Evolutionary conservation across 2,329 filamentous ascomycete genomes (phyloP), one percentile per base, ranked within the genome.

Genomic region (Nigrospora sphaerica): DNA sequence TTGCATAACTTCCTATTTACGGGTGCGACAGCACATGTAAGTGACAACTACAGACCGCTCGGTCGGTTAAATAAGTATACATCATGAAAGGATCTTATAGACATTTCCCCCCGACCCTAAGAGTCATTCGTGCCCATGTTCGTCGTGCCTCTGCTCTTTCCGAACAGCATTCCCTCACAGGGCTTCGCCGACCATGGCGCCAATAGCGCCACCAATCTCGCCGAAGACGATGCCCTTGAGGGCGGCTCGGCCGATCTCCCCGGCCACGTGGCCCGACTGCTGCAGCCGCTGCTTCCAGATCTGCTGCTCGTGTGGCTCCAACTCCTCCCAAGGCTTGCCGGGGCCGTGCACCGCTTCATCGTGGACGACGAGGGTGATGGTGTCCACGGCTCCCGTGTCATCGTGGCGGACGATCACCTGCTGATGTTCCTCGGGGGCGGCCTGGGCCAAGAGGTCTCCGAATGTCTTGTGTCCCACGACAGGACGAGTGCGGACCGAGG

Each of bases 191-290:
- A 78, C 68, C 40, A 74, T 70, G 31, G 67, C 69, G 6, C 80
- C 77, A 14, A 86, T 78, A 44, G 74, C 68, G 2, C 78, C 84
- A 1, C 78, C 85, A 52, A 88, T 72, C 65, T 89, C 78, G 17
- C 82, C 79, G 66, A 95, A 95, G 51, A 95, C 69, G 32, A 95
- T 78, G 3, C 87, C 86, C 65, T 83, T 81, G 54, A 95, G 77
- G 31, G 93, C 78, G 11, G 73, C 75, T 69, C 92, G 88, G 3
- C 87, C 86, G 72, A 92, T 86, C 34, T 80, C 74, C 60, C 84
- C 81, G n/a, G 79, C 78, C 88, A 88, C 95, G 52, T 89, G 80
- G 0, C 88, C 88, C 0, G 86, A 83, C 46, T 83, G 74, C 46
- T 72, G 71, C 33, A 95, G 72, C 59, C 75, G 78, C 54, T 77